Conservation (phyloP, 2,329 filamentous ascomycete species). For the Ophiognomonia clavigignenti-juglandacearum region DNA sequence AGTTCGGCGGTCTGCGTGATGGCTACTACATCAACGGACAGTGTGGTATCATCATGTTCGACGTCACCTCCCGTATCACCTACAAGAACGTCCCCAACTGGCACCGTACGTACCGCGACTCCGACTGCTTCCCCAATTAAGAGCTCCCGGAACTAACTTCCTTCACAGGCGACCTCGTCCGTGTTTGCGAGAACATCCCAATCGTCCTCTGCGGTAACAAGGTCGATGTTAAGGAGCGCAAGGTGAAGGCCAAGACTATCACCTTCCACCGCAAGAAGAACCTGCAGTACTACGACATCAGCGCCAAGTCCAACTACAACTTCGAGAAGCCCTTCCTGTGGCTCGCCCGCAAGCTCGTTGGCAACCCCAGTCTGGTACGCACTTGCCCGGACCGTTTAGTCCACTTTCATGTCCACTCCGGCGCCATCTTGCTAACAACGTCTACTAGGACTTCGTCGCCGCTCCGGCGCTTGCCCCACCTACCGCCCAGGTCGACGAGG, state of each 20-base stretch:
- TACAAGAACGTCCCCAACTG: constrained; percentile 99
- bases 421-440: constrained; percentile 25
- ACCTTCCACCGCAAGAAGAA: constrained; percentile 99
- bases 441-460: constrained; percentile 85
- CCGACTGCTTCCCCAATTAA: background rate
- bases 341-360: constrained; percentile 97
- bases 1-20: constrained; percentile 98
- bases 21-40: constrained; percentile 99
- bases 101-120: constrained; percentile 74
- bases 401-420: too few species aligned
- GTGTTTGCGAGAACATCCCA: constrained; percentile 98
- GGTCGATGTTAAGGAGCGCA: constrained; percentile 99
- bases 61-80: constrained; percentile 98
- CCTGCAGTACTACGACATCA: constrained; percentile 99
- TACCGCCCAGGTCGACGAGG: constrained; percentile 82
- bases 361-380: constrained; percentile 79
- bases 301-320: constrained; percentile 99
- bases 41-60: constrained; percentile 99
- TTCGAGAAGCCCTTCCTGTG: constrained; percentile 99
- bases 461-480: constrained; percentile 91
- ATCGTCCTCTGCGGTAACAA: constrained; percentile 99
- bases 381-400: too few species aligned
- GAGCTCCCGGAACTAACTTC: constrained; percentile 13
- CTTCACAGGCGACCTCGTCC: constrained; percentile 81
- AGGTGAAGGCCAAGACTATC: constrained; percentile 99